Conservation (phyloP, 441 rosid genomes). For the Eruca vesicaria region DNA sequence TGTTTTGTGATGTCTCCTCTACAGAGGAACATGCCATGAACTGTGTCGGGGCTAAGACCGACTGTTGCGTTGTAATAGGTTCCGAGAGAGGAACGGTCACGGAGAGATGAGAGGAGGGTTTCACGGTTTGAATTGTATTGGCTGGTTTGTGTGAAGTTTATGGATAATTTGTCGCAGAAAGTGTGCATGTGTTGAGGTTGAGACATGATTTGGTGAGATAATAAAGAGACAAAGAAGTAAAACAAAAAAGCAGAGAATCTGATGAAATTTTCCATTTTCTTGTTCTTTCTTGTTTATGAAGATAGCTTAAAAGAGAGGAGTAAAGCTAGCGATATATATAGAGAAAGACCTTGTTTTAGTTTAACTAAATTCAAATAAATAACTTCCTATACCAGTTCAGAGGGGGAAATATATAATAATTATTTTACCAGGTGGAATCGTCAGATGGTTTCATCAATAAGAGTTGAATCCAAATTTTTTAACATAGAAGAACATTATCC, state of each 20-base stretch:
- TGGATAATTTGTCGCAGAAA: not conserved
- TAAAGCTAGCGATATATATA: not conserved
- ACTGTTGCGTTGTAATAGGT: slow-evolving; percentile 11
- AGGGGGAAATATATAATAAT: not conserved
- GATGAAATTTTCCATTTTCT: not conserved
- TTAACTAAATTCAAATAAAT: not conserved
- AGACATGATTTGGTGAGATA: slow-evolving; percentile 8
- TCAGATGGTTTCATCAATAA: slow-evolving; percentile 10
- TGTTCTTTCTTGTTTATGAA: not conserved
- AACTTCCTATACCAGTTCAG: slow-evolving; percentile 8
- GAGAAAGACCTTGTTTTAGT: not conserved
- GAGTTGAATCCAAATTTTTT: slow-evolving; percentile 5
- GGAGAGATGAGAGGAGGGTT: not conserved
- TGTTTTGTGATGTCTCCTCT: slow-evolving; percentile 13
- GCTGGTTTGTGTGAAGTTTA: not conserved
- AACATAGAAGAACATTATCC: too few relatives aligned
- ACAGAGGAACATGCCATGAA: slow-evolving; percentile 25
- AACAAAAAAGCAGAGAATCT: not conserved
- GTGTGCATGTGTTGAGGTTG: slow-evolving; percentile 5
- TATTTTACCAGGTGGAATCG: not conserved
- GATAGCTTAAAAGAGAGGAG: not conserved
- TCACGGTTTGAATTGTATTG: slow-evolving; percentile 8
- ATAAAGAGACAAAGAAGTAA: not conserved
- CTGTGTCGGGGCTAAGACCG: slow-evolving; percentile 25
- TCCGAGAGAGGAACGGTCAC: slow-evolving; percentile 4